phyloP scores from a whole-genome alignment of 1,139 yeast genomes.

The Chernovozyma aurita region DNA sequence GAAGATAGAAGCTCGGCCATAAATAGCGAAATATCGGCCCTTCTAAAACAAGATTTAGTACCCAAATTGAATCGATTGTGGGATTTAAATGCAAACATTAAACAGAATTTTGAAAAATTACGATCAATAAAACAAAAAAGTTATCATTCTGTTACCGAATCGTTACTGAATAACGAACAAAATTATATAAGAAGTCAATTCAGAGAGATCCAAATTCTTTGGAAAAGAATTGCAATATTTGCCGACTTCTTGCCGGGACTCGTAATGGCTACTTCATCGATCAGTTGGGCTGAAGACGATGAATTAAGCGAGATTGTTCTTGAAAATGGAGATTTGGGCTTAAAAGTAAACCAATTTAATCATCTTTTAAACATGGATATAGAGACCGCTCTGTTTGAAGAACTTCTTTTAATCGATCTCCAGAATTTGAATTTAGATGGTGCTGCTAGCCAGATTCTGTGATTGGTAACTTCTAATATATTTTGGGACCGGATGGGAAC shows the following conservation, averaged over 20 bases:
- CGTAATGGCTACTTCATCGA: slow-evolving; percentile 22
- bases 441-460: too few relatives aligned
- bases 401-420: background rate
- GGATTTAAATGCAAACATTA: background rate
- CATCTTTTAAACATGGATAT: background rate
- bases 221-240: slow-evolving; percentile 5
- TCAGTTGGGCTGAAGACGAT: slow-evolving; percentile 20
- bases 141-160: background rate
- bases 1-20: background rate
- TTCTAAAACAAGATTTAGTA: background rate
- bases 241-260: slow-evolving; percentile 20
- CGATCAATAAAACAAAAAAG: background rate
- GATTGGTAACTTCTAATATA: too few relatives aligned
- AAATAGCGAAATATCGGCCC: background rate
- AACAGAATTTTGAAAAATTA: background rate
- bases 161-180: background rate
- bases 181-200: background rate
- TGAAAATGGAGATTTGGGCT: slow-evolving; percentile 21
- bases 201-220: slow-evolving; percentile 1
- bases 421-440: background rate
- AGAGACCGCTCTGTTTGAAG: background rate
- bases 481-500: too few relatives aligned
- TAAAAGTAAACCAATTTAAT: background rate
- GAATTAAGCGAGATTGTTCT: slow-evolving; percentile 20
- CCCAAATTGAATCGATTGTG: background rate